These are phyloP conservation scores for Scytalidium lignicola DNA, from an alignment of 2,329 filamentous ascomycete species.

Conservation along the genomic window DNA sequence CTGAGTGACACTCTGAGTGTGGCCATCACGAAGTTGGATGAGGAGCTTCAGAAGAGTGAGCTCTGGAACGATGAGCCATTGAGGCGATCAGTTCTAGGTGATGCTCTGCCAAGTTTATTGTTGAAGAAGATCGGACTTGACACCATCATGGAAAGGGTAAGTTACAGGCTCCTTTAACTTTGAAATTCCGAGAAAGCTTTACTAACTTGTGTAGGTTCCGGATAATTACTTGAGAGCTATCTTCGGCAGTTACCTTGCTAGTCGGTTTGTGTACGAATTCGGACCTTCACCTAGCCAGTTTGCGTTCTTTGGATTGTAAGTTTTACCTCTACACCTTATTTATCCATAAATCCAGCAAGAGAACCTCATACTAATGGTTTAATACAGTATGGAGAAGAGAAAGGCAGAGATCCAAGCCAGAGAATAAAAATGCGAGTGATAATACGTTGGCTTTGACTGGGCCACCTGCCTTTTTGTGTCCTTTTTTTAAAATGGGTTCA, in stretches of 20 bases:
- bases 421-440: not conserved
- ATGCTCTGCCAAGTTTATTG: conserved; percentile 81
- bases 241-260: conserved; percentile 92
- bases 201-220: conserved; percentile 55
- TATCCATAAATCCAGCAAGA: too few relatives aligned
- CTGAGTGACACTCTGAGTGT: conserved; percentile 85
- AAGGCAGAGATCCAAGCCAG: conserved; percentile 42
- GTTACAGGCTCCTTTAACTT: conserved; percentile 22
- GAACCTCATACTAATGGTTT: conserved; percentile 26
- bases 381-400: conserved; percentile 57
- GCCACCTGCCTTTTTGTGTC: too few relatives aligned
- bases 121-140: conserved; percentile 88
- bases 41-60: conserved; percentile 90
- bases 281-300: conserved; percentile 92
- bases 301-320: conserved; percentile 97
- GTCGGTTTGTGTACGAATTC: conserved; percentile 93
- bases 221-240: conserved; percentile 90
- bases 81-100: conserved; percentile 69
- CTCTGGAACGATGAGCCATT: conserved; percentile 82
- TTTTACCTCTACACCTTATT: conserved; percentile 26
- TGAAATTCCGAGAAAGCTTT: not conserved
- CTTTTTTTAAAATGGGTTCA: too few relatives aligned
- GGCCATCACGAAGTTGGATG: conserved; percentile 93
- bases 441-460: not conserved
- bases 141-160: conserved; percentile 73